phyloP scores from a whole-genome alignment of 371 early-diverging fungal genomes.

The Mucor plumbeus region DNA sequence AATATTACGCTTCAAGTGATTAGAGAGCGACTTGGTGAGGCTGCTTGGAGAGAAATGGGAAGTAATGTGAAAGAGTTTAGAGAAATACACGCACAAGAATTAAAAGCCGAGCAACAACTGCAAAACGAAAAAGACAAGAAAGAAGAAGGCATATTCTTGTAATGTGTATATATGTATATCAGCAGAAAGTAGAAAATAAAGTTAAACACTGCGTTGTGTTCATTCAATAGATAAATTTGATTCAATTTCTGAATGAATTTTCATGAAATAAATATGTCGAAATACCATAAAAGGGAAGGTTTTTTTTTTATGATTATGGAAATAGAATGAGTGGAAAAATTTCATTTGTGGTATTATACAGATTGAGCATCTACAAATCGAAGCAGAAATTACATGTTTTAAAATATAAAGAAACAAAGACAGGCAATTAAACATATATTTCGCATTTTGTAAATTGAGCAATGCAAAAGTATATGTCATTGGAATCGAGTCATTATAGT shows the following conservation, averaged over 20 bases:
- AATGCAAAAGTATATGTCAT: neutral
- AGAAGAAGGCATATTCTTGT: neutral
- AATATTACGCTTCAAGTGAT: conserved; percentile 42
- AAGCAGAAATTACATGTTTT: no score
- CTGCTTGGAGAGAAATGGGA: conserved; percentile 48
- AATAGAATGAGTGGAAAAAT: neutral
- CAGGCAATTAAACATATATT: no score
- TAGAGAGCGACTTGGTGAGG: conserved; percentile 45
- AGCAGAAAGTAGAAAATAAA: conserved; percentile 1
- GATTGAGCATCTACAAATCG: no score
- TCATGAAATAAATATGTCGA: neutral
- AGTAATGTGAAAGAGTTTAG: conserved; percentile 45
- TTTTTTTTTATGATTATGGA: neutral
- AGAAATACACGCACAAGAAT: conserved; percentile 19
- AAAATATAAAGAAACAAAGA: no score
- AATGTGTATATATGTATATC: neutral
- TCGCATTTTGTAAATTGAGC: neutral
- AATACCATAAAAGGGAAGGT: conserved; percentile 1
- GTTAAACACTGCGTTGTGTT: neutral
- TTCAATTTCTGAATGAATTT: neutral
- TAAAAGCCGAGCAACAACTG: neutral
- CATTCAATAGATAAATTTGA: neutral
- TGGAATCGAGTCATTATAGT: neutral
- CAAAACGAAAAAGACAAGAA: neutral
- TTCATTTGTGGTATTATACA: neutral